Percentiles rank a stretch among this genome's conserved stretches.
These are phyloP conservation scores for Xylariaceae sp. DNA, from an alignment of 2,329 filamentous ascomycete genomes.

Conservation along the genomic window DNA sequence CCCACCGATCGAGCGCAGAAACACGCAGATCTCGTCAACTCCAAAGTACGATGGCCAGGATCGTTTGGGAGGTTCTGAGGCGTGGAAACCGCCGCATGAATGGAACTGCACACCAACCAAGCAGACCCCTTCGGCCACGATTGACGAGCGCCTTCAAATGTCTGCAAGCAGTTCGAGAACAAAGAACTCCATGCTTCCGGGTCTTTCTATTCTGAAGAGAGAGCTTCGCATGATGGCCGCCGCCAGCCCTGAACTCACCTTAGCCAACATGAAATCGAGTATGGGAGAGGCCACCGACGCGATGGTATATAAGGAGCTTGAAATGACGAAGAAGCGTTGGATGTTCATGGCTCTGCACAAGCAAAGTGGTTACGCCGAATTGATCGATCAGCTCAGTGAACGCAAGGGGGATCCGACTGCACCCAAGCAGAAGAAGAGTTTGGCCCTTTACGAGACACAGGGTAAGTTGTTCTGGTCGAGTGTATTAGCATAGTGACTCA, in stretches of 20 bases:
- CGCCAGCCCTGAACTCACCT: conserved; percentile 46
- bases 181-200: conserved; percentile 29
- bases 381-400: conserved; percentile 14
- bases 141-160: conserved; percentile 22
- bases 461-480: conserved; percentile 33
- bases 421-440: conserved; percentile 33
- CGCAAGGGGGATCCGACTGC: conserved; percentile 16
- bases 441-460: conserved; percentile 49
- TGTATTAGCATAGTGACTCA: conserved; percentile 27
- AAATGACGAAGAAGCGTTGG: conserved; percentile 55
- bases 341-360: conserved; percentile 53
- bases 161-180: conserved; percentile 21
- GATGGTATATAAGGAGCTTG: conserved; percentile 45
- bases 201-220: conserved; percentile 41
- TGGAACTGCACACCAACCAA: conserved; percentile 37
- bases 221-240: conserved; percentile 52
- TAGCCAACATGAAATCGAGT: conserved; percentile 50
- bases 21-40: conserved; percentile 23
- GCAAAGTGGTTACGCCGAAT: conserved; percentile 36
- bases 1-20: conserved; percentile 18
- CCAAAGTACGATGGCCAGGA: conserved; percentile 22
- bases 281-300: conserved; percentile 43
- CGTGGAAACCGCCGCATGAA: conserved; percentile 43
- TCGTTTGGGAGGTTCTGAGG: conserved; percentile 35
- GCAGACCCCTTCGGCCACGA: conserved; percentile 16